Evolutionary conservation across 2,329 filamentous ascomycete genomes (phyloP).

Genomic region (Blastomyces gilchristii): DNA sequence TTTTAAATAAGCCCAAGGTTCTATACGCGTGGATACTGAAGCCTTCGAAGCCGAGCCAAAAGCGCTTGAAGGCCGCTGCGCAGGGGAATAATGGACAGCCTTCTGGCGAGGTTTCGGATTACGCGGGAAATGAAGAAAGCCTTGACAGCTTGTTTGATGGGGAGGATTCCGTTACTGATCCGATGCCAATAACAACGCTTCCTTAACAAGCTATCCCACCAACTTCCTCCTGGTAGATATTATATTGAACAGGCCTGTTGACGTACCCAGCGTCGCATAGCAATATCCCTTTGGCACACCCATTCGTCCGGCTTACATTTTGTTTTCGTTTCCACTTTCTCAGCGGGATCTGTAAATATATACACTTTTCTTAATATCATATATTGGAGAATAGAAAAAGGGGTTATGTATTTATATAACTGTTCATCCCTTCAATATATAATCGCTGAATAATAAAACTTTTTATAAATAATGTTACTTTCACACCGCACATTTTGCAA

Average conservation of each 20-base stretch:
- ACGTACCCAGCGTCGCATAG: neutral
- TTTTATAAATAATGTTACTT: neutral
- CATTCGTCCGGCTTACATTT: neutral
- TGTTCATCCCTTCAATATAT: neutral
- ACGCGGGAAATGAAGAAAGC: neutral
- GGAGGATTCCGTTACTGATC: neutral
- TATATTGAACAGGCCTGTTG: neutral
- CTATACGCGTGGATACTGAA: constrained; percentile 3
- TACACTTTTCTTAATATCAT: neutral
- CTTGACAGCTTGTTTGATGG: neutral
- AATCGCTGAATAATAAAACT: neutral
- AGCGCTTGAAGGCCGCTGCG: neutral
- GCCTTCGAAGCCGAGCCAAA: neutral
- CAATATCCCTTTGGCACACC: neutral
- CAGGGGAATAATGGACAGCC: neutral
- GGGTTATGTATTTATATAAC: neutral
- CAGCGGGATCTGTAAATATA: neutral
- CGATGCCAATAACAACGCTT: neutral
- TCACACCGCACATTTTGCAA: neutral
- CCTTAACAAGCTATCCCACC: neutral
- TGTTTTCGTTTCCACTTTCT: neutral
- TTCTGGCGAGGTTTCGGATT: neutral
- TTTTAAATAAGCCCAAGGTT: neutral
- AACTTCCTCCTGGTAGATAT: neutral
- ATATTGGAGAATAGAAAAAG: neutral